phyloP scores from a whole-genome alignment of 108 stramenopile species.

The Nannochloropsis oceanica region DNA sequence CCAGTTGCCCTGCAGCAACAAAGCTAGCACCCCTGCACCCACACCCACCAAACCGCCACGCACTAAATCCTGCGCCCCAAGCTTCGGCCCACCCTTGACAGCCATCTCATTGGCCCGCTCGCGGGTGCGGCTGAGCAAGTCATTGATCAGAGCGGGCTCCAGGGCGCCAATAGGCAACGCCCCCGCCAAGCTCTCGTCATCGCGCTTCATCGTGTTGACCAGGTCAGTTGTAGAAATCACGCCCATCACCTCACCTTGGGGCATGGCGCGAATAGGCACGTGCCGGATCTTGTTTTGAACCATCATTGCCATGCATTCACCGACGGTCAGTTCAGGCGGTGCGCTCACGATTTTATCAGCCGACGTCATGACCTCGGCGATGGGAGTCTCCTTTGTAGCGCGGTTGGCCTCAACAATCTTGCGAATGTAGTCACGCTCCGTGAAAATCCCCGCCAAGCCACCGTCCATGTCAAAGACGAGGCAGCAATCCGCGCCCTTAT shows the following conservation, averaged over 20 bases:
- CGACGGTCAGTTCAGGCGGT: conserved; percentile 45
- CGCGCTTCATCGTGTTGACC: background rate
- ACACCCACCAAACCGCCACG: conserved; percentile 41
- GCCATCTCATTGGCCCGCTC: conserved; percentile 58
- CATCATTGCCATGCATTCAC: conserved; percentile 47
- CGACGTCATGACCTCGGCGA: conserved; percentile 57
- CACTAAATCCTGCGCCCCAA: conserved; percentile 57
- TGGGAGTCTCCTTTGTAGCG: conserved; percentile 47
- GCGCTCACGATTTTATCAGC: conserved; percentile 44
- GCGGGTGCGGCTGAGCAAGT: conserved; percentile 55
- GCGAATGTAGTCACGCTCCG: conserved; percentile 68
- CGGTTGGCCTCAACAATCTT: conserved; percentile 19
- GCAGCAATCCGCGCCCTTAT: background rate
- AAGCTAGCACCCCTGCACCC: conserved; percentile 38
- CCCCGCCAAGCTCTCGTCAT: background rate
- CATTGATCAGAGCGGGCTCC: conserved; percentile 12
- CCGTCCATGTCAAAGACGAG: conserved; percentile 34
- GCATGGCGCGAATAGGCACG: background rate
- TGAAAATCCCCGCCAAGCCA: conserved; percentile 62
- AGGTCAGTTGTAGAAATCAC: background rate
- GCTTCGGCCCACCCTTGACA: conserved; percentile 12
- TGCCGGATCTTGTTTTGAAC: background rate
- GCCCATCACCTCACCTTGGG: background rate
- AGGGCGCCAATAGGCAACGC: background rate
- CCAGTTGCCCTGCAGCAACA: conserved; percentile 60